Evolutionary conservation across 78 protist species (phyloP).

Genomic region (Andalucia godoyi): DNA sequence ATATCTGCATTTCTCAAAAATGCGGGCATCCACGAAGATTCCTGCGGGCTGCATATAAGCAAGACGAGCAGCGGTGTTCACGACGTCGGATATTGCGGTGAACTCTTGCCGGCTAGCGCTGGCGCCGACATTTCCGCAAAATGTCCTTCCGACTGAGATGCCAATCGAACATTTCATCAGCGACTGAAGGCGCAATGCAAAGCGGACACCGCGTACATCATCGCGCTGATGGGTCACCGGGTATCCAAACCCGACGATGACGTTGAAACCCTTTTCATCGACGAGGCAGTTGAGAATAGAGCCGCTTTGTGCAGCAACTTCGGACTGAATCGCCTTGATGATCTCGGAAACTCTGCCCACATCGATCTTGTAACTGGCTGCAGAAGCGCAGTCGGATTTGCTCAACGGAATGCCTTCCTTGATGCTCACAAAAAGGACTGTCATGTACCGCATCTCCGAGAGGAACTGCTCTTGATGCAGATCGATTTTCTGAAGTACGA

Average conservation of each 20-base stretch:
- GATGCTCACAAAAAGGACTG: conserved; percentile 1
- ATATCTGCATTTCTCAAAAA: too few species aligned
- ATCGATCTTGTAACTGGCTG: background rate
- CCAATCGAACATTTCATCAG: too few species aligned
- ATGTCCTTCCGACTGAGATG: too few species aligned
- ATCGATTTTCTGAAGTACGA: background rate
- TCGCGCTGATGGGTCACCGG: too few species aligned
- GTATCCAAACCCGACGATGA: background rate
- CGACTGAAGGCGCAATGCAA: too few species aligned
- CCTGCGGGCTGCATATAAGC: too few species aligned
- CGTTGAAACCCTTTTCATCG: conserved; percentile 4
- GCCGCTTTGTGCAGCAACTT: background rate
- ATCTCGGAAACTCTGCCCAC: background rate
- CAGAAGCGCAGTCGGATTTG: background rate
- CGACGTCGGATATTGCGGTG: too few species aligned
- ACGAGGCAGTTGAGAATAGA: conserved; percentile 7
- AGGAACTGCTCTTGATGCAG: background rate
- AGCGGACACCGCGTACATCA: too few species aligned
- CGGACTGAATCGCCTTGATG: background rate
- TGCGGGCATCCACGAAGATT: too few species aligned
- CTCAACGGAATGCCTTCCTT: background rate
- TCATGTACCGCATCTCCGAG: background rate
- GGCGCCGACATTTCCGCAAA: too few species aligned
- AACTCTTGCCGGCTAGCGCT: too few species aligned
- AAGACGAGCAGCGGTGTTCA: too few species aligned